phyloP scores from a whole-genome alignment of 1,284 basidiomycete genomes.

The Heterobasidion irregulare region DNA sequence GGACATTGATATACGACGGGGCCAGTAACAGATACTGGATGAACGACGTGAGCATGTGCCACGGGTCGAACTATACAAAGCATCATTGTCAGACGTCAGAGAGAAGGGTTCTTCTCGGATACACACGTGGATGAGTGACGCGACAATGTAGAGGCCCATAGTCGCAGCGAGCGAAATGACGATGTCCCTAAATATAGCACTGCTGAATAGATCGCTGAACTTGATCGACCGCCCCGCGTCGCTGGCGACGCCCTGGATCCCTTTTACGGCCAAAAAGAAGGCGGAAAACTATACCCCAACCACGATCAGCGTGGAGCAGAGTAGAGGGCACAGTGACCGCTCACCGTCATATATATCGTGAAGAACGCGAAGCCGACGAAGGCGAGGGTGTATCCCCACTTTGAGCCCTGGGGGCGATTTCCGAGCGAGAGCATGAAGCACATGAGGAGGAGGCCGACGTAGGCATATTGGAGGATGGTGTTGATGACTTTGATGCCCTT shows the following conservation, averaged over 20 bases:
- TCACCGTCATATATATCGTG: slow-evolving; percentile 87
- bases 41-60: slow-evolving; percentile 91
- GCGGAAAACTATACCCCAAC: slow-evolving; percentile 49
- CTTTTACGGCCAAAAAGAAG: slow-evolving; percentile 75
- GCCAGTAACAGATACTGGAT: slow-evolving; percentile 83
- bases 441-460: slow-evolving; percentile 79
- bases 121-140: slow-evolving; percentile 79
- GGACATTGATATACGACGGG: slow-evolving; percentile 83
- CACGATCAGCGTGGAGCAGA: not conserved
- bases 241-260: slow-evolving; percentile 52
- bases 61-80: slow-evolving; percentile 66
- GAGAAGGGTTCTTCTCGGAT: not conserved
- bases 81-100: not conserved
- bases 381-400: slow-evolving; percentile 58
- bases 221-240: slow-evolving; percentile 37
- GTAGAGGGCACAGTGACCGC: slow-evolving; percentile 17
- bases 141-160: slow-evolving; percentile 74
- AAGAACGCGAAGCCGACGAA: slow-evolving; percentile 26
- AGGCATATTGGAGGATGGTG: slow-evolving; percentile 77
- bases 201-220: slow-evolving; percentile 55
- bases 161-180: slow-evolving; percentile 83
- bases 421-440: slow-evolving; percentile 97
- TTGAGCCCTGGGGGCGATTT: slow-evolving; percentile 85
- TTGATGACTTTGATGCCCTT: slow-evolving; percentile 68
- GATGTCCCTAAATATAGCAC: slow-evolving; percentile 80